These are phyloP conservation scores for Pyrus hybrid DNA, from an alignment of 331 rosid genomes.

Conservation along the genomic window DNA sequence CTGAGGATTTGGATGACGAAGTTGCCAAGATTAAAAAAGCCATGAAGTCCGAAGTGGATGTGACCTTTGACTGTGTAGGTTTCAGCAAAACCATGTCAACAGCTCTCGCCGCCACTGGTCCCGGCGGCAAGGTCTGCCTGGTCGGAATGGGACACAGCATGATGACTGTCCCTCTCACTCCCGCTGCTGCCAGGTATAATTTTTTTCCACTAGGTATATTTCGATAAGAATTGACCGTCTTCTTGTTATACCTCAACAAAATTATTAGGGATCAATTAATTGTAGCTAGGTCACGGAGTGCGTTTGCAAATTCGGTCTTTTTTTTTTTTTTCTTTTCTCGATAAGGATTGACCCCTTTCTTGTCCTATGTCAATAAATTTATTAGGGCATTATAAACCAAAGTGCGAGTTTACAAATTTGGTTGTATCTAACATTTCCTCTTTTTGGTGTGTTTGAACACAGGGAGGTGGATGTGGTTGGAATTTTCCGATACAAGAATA, in stretches of 20 bases:
- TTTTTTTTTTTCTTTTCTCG: no score
- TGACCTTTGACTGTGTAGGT: constrained; percentile 40
- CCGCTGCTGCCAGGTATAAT: constrained; percentile 48
- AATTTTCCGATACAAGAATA: constrained; percentile 79
- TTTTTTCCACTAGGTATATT: background rate
- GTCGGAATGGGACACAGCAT: constrained; percentile 25
- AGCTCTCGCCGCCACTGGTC: constrained; percentile 24
- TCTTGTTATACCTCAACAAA: background rate
- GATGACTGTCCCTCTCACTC: constrained; percentile 33
- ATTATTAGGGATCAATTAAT: no score
- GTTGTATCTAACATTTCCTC: background rate
- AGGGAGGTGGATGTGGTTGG: constrained; percentile 94
- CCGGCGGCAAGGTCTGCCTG: constrained; percentile 12
- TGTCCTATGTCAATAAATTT: background rate
- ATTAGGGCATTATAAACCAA: background rate
- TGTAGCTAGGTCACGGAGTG: no score
- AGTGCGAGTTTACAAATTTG: background rate
- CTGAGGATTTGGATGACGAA: constrained; percentile 38
- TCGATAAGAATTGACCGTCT: background rate
- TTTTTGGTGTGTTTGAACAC: background rate
- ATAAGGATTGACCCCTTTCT: no score
- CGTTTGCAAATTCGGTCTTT: no score
- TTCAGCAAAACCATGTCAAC: constrained; percentile 37
- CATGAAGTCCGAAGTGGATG: constrained; percentile 26
- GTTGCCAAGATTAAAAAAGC: constrained; percentile 19